phyloP scores from a whole-genome alignment of 2,329 filamentous ascomycete species.

The Aspergillus ustus region DNA sequence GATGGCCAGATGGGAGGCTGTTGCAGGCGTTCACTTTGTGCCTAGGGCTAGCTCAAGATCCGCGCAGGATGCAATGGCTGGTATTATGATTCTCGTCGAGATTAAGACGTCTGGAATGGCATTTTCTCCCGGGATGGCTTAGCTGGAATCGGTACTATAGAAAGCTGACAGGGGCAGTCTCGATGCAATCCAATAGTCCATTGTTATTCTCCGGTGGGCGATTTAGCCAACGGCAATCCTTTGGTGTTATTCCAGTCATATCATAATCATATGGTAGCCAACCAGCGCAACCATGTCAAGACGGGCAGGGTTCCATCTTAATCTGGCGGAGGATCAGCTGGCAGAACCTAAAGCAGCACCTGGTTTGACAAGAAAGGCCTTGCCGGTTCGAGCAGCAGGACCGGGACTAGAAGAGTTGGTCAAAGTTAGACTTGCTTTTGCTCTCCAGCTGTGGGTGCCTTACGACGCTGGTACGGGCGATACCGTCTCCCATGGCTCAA shows the following conservation, averaged over 20 bases:
- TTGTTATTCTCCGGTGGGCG: not conserved
- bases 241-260: not conserved
- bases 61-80: not conserved
- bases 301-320: not conserved
- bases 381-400: conserved; percentile 11
- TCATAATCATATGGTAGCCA: not conserved
- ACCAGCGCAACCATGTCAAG: not conserved
- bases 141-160: not conserved
- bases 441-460: not conserved
- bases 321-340: not conserved
- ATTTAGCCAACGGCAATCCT: not conserved
- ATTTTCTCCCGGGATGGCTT: not conserved
- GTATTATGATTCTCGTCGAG: not conserved
- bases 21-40: not conserved
- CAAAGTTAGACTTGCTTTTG: conserved; percentile 6
- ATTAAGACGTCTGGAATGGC: not conserved
- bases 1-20: not conserved
- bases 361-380: not conserved
- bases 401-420: conserved; percentile 6
- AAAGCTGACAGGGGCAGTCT: not conserved
- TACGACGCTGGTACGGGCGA: not conserved
- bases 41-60: not conserved
- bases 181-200: not conserved
- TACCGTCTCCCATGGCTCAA: not conserved
- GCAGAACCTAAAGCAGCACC: not conserved